Percentiles rank a stretch among this genome's conserved stretches.
Evolutionary conservation across 805 yeast genomes (phyloP).

Genomic region (Cyberlindnera mississippiensis): DNA sequence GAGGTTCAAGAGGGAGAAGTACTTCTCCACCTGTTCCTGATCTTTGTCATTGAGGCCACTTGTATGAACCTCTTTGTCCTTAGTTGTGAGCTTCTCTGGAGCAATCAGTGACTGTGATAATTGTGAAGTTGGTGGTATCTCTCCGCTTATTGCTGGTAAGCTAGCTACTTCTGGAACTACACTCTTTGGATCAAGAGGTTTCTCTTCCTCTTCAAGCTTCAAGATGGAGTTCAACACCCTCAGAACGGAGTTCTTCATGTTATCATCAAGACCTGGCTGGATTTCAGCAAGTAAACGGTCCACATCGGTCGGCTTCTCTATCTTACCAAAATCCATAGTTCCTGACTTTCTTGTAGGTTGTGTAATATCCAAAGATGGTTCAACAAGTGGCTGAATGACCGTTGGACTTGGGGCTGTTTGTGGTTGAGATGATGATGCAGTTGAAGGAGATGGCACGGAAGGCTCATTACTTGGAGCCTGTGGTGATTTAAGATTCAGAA

Average conservation of each 20-base stretch:
- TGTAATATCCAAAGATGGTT: background rate
- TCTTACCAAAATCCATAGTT: slow-evolving; percentile 1
- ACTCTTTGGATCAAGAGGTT: background rate
- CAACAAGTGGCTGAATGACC: background rate
- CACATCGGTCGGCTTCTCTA: slow-evolving; percentile 1
- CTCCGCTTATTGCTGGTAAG: too few species aligned
- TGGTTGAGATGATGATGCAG: background rate
- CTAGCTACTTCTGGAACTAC: background rate
- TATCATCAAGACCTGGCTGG: slow-evolving; percentile 3
- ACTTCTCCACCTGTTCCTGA: slow-evolving; percentile 9
- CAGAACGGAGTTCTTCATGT: slow-evolving; percentile 1
- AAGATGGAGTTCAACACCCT: slow-evolving; percentile 12
- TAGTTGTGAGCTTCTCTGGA: background rate
- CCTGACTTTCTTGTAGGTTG: background rate
- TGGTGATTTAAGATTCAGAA: background rate
- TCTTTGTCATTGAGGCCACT: slow-evolving; percentile 11
- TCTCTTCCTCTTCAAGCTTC: background rate
- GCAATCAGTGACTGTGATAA: too few species aligned
- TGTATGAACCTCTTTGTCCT: background rate
- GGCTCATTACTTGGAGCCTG: background rate
- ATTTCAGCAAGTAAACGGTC: slow-evolving; percentile 6
- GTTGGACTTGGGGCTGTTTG: background rate
- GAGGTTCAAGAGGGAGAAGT: slow-evolving; percentile 10
- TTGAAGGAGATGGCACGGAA: background rate
- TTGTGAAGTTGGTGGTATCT: too few species aligned